A percentile compares a stretch with the other conserved stretches of the same genome.
Evolutionary conservation across 306 rosid genomes (phyloP).

Genomic region (Dicorynia guianensis): DNA sequence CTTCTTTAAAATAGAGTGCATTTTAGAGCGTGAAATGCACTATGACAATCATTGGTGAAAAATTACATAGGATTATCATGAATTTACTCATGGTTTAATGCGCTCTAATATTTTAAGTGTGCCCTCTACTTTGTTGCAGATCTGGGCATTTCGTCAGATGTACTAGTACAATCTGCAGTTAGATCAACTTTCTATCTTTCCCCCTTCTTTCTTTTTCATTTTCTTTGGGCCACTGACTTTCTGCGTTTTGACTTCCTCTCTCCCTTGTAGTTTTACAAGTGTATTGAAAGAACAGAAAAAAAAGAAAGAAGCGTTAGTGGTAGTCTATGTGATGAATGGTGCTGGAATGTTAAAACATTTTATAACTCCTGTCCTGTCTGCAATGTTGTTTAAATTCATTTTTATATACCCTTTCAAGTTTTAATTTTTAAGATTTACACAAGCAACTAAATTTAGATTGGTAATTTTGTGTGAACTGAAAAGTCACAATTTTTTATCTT

Average conservation of each 20-base stretch:
- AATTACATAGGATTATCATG: not conserved
- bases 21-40: not conserved
- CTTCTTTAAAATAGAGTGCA: not conserved
- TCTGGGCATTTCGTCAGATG: too few relatives aligned
- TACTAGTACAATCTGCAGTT: too few relatives aligned
- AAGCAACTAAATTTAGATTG: not conserved
- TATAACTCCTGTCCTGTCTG: not conserved
- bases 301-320: not conserved
- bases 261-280: not conserved
- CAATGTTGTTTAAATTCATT: not conserved
- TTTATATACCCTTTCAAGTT: not conserved
- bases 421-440: not conserved
- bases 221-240: too few relatives aligned
- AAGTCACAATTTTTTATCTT: not conserved
- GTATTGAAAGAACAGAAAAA: not conserved
- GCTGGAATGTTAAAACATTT: not conserved
- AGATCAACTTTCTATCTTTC: too few relatives aligned
- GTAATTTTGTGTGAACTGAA: slow-evolving; percentile 11
- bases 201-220: too few relatives aligned
- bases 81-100: too few relatives aligned
- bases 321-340: not conserved
- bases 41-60: not conserved
- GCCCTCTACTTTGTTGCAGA: too few relatives aligned
- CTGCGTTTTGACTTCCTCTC: too few relatives aligned
- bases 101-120: too few relatives aligned